phyloP scores from a whole-genome alignment of 2,329 filamentous ascomycete species.

The Didymella keratinophila region DNA sequence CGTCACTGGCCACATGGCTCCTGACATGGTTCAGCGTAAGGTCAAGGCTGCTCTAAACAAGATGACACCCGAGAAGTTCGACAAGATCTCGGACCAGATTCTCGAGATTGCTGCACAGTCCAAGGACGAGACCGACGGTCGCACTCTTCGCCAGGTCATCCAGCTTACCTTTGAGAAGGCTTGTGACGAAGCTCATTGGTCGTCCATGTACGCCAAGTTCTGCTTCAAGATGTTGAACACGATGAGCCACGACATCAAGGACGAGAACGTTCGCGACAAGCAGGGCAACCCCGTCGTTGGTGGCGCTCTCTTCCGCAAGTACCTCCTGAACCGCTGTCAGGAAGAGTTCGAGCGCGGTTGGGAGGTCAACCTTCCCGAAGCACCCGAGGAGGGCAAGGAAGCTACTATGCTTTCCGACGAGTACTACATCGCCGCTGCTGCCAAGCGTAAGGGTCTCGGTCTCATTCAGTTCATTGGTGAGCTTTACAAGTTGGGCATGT shows the following conservation, averaged over 20 bases:
- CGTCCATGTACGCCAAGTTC: slow-evolving; percentile 98
- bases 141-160: slow-evolving; percentile 95
- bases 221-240: slow-evolving; percentile 95
- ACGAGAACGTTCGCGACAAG: slow-evolving; percentile 94
- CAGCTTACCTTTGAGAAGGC: slow-evolving; percentile 99
- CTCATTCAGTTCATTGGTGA: slow-evolving; percentile 99
- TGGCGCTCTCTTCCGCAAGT: slow-evolving; percentile 96
- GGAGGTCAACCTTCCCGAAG: slow-evolving; percentile 84
- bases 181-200: slow-evolving; percentile 98
- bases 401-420: slow-evolving; percentile 90
- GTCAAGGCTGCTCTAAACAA: slow-evolving; percentile 99
- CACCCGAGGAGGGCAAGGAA: slow-evolving; percentile 82
- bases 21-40: slow-evolving; percentile 95
- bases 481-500: slow-evolving; percentile 97
- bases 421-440: slow-evolving; percentile 92
- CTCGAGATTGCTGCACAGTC: slow-evolving; percentile 92
- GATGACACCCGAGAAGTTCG: slow-evolving; percentile 99
- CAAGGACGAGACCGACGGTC: slow-evolving; percentile 92
- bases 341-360: slow-evolving; percentile 99
- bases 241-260: slow-evolving; percentile 84
- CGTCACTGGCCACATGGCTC: slow-evolving; percentile 68
- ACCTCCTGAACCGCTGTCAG: slow-evolving; percentile 96
- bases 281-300: slow-evolving; percentile 86
- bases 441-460: slow-evolving; percentile 96
- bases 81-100: slow-evolving; percentile 93